Conservation (phyloP, 257 asterid genomes). For the Ocimum tenuiflorum region DNA sequence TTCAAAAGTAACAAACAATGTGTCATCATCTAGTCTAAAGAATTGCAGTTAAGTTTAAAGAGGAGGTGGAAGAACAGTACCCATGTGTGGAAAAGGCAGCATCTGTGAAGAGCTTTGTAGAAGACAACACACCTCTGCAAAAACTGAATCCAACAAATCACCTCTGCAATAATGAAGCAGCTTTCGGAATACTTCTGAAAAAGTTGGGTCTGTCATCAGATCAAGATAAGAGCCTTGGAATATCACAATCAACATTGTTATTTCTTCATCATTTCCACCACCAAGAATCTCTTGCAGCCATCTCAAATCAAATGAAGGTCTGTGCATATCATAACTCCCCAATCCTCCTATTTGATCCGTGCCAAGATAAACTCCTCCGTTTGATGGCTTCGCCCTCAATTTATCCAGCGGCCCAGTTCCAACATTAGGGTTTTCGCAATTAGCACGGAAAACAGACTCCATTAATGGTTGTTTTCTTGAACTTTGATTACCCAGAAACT, state of each 20-base stretch:
- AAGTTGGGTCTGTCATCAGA: slow-evolving; percentile 3
- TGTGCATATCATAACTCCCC: not conserved
- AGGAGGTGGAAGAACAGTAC: slow-evolving; percentile 13
- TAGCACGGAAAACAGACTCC: not conserved
- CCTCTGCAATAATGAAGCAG: slow-evolving; percentile 11
- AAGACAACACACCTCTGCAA: not conserved
- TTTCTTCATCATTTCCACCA: not conserved
- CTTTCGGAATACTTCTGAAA: not conserved
- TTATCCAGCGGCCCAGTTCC: not conserved
- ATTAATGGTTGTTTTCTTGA: not conserved
- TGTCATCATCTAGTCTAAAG: no score
- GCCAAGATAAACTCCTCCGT: not conserved
- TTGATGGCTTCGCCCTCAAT: not conserved
- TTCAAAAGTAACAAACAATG: slow-evolving; percentile 11
- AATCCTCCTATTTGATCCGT: not conserved
- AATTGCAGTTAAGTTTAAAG: no score
- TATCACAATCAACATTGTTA: not conserved
- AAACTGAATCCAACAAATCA: slow-evolving; percentile 8
- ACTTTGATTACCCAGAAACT: not conserved
- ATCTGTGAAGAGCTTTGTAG: not conserved
- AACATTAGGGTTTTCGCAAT: not conserved
- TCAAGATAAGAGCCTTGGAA: not conserved
- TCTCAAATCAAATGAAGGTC: not conserved
- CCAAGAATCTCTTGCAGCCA: slow-evolving; percentile 3
- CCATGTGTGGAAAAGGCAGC: slow-evolving; percentile 28